These are phyloP conservation scores for Euphrasia confusa DNA, from an alignment of 257 asterid species.

Conservation along the genomic window DNA sequence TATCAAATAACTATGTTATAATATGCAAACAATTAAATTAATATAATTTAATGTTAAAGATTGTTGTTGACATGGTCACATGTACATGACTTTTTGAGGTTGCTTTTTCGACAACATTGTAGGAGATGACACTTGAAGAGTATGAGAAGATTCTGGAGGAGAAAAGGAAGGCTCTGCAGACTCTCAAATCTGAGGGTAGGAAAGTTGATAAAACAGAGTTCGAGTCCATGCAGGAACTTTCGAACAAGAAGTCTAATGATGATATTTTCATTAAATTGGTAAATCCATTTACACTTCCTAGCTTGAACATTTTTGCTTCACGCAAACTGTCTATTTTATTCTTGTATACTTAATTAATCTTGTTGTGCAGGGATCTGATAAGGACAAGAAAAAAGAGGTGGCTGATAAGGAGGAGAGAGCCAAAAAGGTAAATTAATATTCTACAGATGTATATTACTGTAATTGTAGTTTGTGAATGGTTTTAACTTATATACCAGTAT, in stretches of 20 bases:
- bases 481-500: too few relatives aligned
- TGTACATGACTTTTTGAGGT: constrained; percentile 30
- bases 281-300: neutral
- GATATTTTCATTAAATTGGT: constrained; percentile 81
- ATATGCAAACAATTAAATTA: too few relatives aligned
- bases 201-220: constrained; percentile 75
- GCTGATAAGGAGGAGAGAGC: constrained; percentile 80
- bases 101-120: constrained; percentile 19
- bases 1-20: too few relatives aligned
- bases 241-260: constrained; percentile 59
- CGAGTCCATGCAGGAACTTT: constrained; percentile 68
- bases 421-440: constrained; percentile 50
- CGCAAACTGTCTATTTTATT: neutral
- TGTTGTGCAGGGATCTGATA: constrained; percentile 53
- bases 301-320: too few relatives aligned
- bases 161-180: constrained; percentile 67
- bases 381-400: constrained; percentile 70
- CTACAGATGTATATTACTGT: neutral
- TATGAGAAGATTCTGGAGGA: constrained; percentile 80
- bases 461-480: neutral
- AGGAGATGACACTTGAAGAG: constrained; percentile 96
- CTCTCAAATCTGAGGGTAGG: constrained; percentile 65
- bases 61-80: too few relatives aligned
- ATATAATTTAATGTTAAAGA: too few relatives aligned
- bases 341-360: neutral